Evolutionary conservation across 2,329 filamentous ascomycete genomes (phyloP), one percentile per base, ranked within the genome.

Genomic region (Cladosporium cucumerinum): DNA sequence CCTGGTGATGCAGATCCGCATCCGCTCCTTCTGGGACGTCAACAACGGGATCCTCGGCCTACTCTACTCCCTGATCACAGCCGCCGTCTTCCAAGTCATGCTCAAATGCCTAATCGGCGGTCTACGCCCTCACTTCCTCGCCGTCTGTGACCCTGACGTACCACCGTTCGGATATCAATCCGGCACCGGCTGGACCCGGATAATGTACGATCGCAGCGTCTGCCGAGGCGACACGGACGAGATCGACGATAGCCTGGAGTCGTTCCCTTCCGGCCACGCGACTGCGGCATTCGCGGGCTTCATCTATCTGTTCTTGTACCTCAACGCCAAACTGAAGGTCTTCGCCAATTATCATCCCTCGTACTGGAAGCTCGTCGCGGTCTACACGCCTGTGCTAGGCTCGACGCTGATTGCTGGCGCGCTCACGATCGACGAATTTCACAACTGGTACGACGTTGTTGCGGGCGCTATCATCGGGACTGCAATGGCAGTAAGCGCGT

Each of bases 291-390:
- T 91, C 65, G 88, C 87, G 0, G 89, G 88, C 5, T 89, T 91
- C 70, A 82, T 90, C 25, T 92, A 85, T 73, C 78, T 92, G 2
- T 89, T 84, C 69, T 80, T 92, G 1, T 93, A 92, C 78, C 84
- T 93, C 52, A 92, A 92, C 75, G 89, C 88, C 57, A 92, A 92
- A 79, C 82, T 93, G 69, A 92, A 92, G 81, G 84, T 91, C 64
- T 91, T 87, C 70, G 80, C 85, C 68, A 89, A 91, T 79, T 89
- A 89, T 74, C 89, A 91, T 72, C 86, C 89, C 0, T 81, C 86
- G 14, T 86, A 91, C 83, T 92, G 89, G 89, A 92, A 92, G 78
- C 77, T 91, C 14, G 80, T 89, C 34, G 83, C 81, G 18, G 79
- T 86, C 26, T 89, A 89, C 71, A 82, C 85, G 0, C 89, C 90